A percentile compares a stretch with the other conserved stretches of the same genome.
phyloP scores from a whole-genome alignment of 1,139 yeast genomes.

The Hemisphaericaspora lyxosophila region DNA sequence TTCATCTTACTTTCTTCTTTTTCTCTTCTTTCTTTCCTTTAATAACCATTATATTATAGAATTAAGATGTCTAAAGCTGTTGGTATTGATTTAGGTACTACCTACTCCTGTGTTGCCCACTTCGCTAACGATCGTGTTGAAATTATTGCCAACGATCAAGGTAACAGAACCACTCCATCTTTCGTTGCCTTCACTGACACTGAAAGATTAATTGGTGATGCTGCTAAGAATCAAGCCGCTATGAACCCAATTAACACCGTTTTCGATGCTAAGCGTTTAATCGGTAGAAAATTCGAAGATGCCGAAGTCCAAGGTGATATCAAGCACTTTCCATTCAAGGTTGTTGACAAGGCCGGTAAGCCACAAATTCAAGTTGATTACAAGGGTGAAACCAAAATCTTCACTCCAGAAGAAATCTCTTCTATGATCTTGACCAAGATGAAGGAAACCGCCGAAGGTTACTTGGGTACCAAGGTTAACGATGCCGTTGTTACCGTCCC shows the following conservation, averaged over 20 bases:
- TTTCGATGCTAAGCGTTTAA: conserved; percentile 94
- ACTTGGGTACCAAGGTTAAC: conserved; percentile 39
- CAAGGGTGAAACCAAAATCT: conserved; percentile 90
- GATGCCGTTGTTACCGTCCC: conserved; percentile 54
- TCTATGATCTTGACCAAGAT: conserved; percentile 85
- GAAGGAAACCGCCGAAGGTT: conserved; percentile 51
- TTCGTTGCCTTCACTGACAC: conserved; percentile 96
- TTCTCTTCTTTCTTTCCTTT: conserved; percentile 1
- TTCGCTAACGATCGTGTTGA: conserved; percentile 72
- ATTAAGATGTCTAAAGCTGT: conserved; percentile 60
- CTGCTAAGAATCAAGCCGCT: conserved; percentile 99
- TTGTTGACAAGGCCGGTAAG: conserved; percentile 70
- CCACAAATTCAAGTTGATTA: conserved; percentile 91
- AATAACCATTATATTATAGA: conserved; percentile 1
- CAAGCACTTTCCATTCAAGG: conserved; percentile 46
- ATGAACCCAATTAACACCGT: conserved; percentile 95
- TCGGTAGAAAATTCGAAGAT: conserved; percentile 48
- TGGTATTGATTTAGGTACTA: conserved; percentile 85
- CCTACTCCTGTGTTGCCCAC: conserved; percentile 84
- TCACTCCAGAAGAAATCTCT: conserved; percentile 97
- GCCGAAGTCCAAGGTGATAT: conserved; percentile 44
- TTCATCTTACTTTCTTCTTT: conserved; percentile 6
- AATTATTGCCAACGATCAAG: conserved; percentile 57
- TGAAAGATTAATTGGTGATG: conserved; percentile 98
- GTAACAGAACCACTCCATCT: conserved; percentile 86